Conservation (phyloP, 1,284 basidiomycete species). For the Psilocybe mexicana region DNA sequence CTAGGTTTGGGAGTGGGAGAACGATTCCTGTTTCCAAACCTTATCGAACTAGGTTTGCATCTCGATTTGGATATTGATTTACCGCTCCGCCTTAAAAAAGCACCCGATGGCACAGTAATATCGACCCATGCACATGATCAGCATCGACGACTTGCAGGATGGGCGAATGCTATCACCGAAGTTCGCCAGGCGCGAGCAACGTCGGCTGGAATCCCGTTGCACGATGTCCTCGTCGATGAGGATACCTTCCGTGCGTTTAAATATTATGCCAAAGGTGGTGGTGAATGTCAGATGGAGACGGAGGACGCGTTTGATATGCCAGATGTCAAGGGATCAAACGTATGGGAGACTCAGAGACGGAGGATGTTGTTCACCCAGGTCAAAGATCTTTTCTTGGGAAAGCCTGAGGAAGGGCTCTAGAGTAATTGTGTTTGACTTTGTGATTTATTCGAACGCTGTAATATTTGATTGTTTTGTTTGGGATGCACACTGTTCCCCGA, state of each 20-base stretch:
- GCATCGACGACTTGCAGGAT: background rate
- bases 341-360: conserved; percentile 13
- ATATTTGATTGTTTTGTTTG: background rate
- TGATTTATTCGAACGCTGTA: background rate
- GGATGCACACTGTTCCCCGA: too few relatives aligned
- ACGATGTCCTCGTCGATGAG: conserved; percentile 9
- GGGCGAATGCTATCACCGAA: background rate
- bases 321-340: conserved; percentile 1
- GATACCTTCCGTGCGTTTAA: background rate
- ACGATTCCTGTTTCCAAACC: conserved; percentile 7
- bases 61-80: background rate
- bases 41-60: conserved; percentile 9
- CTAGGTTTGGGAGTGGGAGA: conserved; percentile 12
- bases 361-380: conserved; percentile 7
- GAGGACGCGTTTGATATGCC: background rate
- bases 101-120: too few relatives aligned
- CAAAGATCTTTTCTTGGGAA: conserved; percentile 10
- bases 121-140: background rate
- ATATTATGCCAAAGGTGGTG: background rate
- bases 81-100: too few relatives aligned
- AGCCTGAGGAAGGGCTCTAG: background rate
- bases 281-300: background rate
- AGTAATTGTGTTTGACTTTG: background rate
- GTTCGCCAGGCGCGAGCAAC: background rate
- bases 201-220: background rate